Percentiles rank a stretch among this genome's conserved stretches.
These are phyloP conservation scores for Neocucurbitaria cava DNA, from an alignment of 2,329 filamentous ascomycete genomes.

Conservation along the genomic window DNA sequence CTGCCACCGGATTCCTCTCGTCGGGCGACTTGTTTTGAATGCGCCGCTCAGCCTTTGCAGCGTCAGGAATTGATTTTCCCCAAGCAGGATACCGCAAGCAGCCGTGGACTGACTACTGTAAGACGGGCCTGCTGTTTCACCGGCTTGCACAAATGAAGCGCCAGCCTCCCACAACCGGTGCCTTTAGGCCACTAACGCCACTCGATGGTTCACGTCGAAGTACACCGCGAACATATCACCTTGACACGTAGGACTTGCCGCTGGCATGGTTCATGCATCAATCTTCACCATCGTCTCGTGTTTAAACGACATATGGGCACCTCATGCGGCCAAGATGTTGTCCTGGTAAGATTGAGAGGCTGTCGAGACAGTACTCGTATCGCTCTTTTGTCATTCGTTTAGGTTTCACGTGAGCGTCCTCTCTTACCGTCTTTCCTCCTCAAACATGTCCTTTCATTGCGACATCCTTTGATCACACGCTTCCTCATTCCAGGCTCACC, in stretches of 20 bases:
- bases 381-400: slow-evolving; percentile 16
- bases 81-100: slow-evolving; percentile 33
- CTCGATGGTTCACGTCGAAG: background rate
- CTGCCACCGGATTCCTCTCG: background rate
- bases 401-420: slow-evolving; percentile 22
- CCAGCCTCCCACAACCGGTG: slow-evolving; percentile 14
- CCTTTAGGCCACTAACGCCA: slow-evolving; percentile 7
- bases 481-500: slow-evolving; percentile 1
- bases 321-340: no score
- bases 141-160: slow-evolving; percentile 27
- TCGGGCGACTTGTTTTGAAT: slow-evolving; percentile 2
- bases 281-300: background rate
- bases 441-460: slow-evolving; percentile 18
- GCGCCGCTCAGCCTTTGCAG: slow-evolving; percentile 15
- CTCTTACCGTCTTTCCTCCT: slow-evolving; percentile 15
- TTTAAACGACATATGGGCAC: no score
- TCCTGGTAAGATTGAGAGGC: background rate
- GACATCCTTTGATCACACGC: slow-evolving; percentile 18
- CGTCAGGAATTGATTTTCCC: slow-evolving; percentile 8
- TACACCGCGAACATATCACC: background rate
- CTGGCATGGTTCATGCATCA: background rate
- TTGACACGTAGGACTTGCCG: background rate
- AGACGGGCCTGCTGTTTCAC: slow-evolving; percentile 34
- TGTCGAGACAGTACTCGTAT: slow-evolving; percentile 15
- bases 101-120: slow-evolving; percentile 22